These are phyloP conservation scores for Glaciozyma martinii DNA, from an alignment of 768 basidiomycete genomes.

Conservation along the genomic window DNA sequence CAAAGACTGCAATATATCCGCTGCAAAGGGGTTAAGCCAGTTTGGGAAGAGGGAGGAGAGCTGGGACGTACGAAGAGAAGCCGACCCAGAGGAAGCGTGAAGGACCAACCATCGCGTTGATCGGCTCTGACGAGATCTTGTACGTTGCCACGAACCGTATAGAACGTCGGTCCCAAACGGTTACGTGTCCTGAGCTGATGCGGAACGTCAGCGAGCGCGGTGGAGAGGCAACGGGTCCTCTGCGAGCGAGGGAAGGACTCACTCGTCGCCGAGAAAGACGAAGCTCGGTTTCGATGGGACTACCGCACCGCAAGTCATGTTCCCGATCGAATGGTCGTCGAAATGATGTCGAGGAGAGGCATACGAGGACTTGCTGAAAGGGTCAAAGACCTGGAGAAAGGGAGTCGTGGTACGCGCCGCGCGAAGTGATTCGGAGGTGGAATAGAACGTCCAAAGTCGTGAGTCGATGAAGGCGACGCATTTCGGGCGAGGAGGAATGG, in stretches of 20 bases:
- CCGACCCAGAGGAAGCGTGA: conserved; percentile 24
- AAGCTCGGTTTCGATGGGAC: background rate
- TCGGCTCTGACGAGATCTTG: background rate
- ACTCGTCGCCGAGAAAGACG: conserved; percentile 19
- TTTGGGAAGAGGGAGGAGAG: background rate
- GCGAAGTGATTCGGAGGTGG: no score
- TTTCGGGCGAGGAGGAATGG: background rate
- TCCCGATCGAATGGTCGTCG: background rate
- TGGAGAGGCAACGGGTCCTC: no score
- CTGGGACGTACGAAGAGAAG: background rate
- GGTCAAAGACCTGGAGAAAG: no score
- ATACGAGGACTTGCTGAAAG: no score
- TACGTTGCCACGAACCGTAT: background rate
- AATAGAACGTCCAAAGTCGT: background rate
- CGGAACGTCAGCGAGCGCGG: background rate
- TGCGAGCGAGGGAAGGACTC: no score
- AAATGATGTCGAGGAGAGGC: background rate
- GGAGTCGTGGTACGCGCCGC: no score
- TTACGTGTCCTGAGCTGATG: conserved; percentile 16
- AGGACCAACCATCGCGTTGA: conserved; percentile 10
- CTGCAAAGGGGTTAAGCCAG: conserved; percentile 45
- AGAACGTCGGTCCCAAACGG: background rate
- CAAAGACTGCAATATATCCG: conserved; percentile 73
- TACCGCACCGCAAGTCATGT: background rate
- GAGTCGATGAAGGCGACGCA: conserved; percentile 1